Percentiles rank a stretch among this genome's conserved stretches.
Conservation (phyloP, 2,329 filamentous ascomycete genomes). For the Trichoderma koningii region DNA sequence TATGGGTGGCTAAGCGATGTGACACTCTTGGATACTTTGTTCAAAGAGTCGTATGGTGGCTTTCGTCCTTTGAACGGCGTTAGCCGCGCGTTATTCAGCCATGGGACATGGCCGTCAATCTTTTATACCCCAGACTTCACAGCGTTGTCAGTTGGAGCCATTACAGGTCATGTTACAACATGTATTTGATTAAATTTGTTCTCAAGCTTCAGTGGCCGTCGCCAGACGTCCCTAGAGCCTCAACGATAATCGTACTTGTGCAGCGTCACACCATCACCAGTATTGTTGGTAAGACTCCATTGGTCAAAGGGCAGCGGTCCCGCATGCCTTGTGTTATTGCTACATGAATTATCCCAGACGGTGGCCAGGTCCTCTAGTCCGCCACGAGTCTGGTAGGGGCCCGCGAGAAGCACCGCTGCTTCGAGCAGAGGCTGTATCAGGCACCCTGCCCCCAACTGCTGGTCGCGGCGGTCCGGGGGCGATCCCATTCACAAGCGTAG, state of each 20-base stretch:
- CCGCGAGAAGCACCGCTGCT: constrained; percentile 49
- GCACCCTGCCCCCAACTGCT: constrained; percentile 24
- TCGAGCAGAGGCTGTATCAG: constrained; percentile 42
- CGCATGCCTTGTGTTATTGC: background rate
- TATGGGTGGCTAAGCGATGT: constrained; percentile 4
- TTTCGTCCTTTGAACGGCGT: constrained; percentile 3
- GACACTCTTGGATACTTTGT: constrained; percentile 5
- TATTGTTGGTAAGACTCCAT: background rate
- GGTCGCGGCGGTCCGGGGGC: constrained; percentile 9
- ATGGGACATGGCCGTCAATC: constrained; percentile 9
- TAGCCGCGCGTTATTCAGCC: constrained; percentile 9
- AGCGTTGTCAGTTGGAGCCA: background rate
- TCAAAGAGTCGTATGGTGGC: constrained; percentile 2
- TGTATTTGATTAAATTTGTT: background rate
- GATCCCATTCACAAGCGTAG: constrained; percentile 46
- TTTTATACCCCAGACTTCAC: constrained; percentile 12
- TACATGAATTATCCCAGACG: constrained; percentile 55
- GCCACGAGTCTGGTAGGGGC: constrained; percentile 65
- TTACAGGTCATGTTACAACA: background rate
- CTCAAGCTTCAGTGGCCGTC: background rate
- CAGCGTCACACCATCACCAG: background rate
- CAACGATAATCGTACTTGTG: background rate
- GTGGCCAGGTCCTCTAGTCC: constrained; percentile 61
- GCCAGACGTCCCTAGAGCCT: background rate
- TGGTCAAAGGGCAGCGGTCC: background rate